A percentile compares a stretch with the other conserved stretches of the same genome.
Evolutionary conservation across 768 basidiomycete species (phyloP).

Genomic region (Amanita brunnescens): DNA sequence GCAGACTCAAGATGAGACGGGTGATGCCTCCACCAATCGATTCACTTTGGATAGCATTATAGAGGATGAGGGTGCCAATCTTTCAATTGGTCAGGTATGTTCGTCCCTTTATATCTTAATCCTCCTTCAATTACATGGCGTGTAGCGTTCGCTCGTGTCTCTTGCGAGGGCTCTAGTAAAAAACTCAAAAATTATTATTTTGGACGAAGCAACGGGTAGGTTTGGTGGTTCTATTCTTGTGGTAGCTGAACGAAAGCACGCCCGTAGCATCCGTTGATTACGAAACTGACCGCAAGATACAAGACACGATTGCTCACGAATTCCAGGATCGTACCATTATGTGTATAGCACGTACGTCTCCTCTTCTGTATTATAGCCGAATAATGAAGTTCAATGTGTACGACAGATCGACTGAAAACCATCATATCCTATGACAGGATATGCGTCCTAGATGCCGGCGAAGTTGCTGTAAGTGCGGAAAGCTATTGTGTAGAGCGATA

Average conservation of each 20-base stretch:
- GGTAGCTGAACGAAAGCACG: not conserved
- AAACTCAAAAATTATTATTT: constrained; percentile 71
- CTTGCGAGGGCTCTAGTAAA: constrained; percentile 87
- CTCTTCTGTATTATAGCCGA: too few relatives aligned
- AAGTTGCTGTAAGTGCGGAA: constrained; percentile 47
- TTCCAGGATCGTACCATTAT: constrained; percentile 81
- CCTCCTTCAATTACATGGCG: not conserved
- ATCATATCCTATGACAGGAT: constrained; percentile 87
- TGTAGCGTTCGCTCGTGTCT: constrained; percentile 72
- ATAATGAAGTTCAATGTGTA: not conserved
- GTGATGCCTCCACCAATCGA: constrained; percentile 40
- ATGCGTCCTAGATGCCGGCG: constrained; percentile 77
- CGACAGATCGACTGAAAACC: constrained; percentile 72
- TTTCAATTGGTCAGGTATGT: constrained; percentile 62
- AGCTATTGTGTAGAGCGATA: not conserved
- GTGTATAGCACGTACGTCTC: constrained; percentile 72
- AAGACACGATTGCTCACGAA: constrained; percentile 78
- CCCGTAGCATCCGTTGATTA: constrained; percentile 74
- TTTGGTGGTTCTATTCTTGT: not conserved
- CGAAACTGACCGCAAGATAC: constrained; percentile 87
- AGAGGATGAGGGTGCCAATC: constrained; percentile 80
- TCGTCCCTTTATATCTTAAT: constrained; percentile 10
- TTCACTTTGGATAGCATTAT: constrained; percentile 80
- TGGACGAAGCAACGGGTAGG: constrained; percentile 82
- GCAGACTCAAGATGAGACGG: constrained; percentile 22